phyloP scores from a whole-genome alignment of 2,329 filamentous ascomycete species.

The Fusarium incarnatum region DNA sequence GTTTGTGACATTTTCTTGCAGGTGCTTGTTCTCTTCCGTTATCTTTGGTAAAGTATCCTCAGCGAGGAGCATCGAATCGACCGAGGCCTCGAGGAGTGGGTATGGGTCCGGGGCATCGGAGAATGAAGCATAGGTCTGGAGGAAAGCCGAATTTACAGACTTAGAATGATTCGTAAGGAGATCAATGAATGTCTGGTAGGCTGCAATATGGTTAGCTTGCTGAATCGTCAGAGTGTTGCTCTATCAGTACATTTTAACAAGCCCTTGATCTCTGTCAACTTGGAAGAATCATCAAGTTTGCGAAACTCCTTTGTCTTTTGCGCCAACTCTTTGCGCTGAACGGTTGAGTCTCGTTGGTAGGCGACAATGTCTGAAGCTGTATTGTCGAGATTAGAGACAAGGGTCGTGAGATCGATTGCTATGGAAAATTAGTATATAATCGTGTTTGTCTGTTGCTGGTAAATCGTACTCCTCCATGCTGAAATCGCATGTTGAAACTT shows the following conservation, averaged over 20 bases:
- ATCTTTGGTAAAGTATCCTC: slow-evolving; percentile 94
- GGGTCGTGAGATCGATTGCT: slow-evolving; percentile 88
- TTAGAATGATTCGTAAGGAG: slow-evolving; percentile 96
- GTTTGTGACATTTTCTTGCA: slow-evolving; percentile 81
- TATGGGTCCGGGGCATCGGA: slow-evolving; percentile 98
- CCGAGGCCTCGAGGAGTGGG: slow-evolving; percentile 92
- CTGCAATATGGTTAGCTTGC: slow-evolving; percentile 57
- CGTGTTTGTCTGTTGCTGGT: background rate
- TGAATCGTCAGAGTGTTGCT: background rate
- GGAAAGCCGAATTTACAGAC: slow-evolving; percentile 89
- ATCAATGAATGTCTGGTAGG: slow-evolving; percentile 98
- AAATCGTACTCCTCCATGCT: slow-evolving; percentile 85
- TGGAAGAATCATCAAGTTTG: slow-evolving; percentile 89
- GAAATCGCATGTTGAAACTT: slow-evolving; percentile 98
- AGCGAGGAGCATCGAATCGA: slow-evolving; percentile 90
- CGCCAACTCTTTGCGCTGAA: slow-evolving; percentile 96
- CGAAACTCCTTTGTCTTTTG: slow-evolving; percentile 99
- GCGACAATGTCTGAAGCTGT: slow-evolving; percentile 95
- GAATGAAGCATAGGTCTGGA: slow-evolving; percentile 91
- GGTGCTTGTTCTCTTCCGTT: slow-evolving; percentile 85
- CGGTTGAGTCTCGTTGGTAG: slow-evolving; percentile 93
- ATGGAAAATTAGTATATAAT: slow-evolving; percentile 41
- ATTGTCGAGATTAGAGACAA: slow-evolving; percentile 87
- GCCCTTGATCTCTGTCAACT: slow-evolving; percentile 88
- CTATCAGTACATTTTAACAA: slow-evolving; percentile 78